A percentile compares a stretch with the other conserved stretches of the same genome.
phyloP scores from a whole-genome alignment of 176 grass and related monocot genomes.

The Chrysopogon serrulatus region DNA sequence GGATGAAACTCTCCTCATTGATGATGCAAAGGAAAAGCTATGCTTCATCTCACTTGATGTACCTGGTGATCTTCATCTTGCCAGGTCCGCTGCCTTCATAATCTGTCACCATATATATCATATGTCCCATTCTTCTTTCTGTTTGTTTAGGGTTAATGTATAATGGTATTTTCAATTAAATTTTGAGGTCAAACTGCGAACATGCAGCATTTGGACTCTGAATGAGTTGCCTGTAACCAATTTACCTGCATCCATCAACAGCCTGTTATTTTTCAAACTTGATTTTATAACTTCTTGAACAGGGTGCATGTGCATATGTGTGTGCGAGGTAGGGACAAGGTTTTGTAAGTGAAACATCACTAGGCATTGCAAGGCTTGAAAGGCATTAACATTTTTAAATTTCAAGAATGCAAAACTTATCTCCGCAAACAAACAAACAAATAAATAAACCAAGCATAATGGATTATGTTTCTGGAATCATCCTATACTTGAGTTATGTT shows the following conservation, averaged over 20 bases:
- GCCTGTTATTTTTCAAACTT: neutral
- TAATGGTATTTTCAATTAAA: neutral
- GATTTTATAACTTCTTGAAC: neutral
- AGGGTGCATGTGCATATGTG: neutral
- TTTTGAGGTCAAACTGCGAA: neutral
- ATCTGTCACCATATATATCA: neutral
- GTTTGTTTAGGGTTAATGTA: neutral
- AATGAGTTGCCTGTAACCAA: neutral
- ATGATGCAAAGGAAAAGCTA: constrained; percentile 93
- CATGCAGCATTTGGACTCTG: neutral
- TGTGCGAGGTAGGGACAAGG: neutral
- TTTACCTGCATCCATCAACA: neutral
- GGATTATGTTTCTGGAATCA: neutral
- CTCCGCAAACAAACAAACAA: neutral
- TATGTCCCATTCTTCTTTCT: neutral
- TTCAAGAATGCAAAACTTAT: neutral
- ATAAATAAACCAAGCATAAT: neutral
- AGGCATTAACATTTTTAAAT: neutral
- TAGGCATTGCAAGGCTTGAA: neutral
- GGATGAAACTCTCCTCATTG: constrained; percentile 93
- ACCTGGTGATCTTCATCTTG: constrained; percentile 60
- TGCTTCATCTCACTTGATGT: constrained; percentile 94
- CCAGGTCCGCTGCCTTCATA: constrained; percentile 49
- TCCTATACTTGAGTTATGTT: neutral
- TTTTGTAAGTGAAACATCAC: neutral